A percentile compares a stretch with the other conserved stretches of the same genome.
Evolutionary conservation across 108 stramenopile genomes (phyloP).

Genomic region (Fistulifera pelliculosa): DNA sequence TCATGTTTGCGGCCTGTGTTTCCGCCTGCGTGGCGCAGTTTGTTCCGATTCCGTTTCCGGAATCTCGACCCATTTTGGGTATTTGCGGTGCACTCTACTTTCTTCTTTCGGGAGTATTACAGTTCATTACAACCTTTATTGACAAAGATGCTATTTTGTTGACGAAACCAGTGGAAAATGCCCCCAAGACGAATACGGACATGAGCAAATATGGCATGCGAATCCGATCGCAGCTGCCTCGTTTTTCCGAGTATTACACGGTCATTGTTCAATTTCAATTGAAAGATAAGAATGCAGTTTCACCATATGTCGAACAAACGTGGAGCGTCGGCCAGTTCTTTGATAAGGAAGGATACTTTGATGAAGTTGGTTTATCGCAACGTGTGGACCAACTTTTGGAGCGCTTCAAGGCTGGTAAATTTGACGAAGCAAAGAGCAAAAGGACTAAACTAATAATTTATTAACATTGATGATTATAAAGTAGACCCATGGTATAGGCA

Average conservation of each 20-base stretch:
- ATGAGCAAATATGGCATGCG: constrained; percentile 58
- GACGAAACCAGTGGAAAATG: constrained; percentile 53
- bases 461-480: too few relatives aligned
- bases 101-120: constrained; percentile 79
- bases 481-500: too few relatives aligned
- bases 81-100: constrained; percentile 89
- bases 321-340: constrained; percentile 89
- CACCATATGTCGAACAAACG: constrained; percentile 51
- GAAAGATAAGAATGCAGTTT: constrained; percentile 15
- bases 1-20: constrained; percentile 86
- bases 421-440: constrained; percentile 18
- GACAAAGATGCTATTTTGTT: constrained; percentile 87
- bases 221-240: constrained; percentile 71
- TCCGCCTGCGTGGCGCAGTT: constrained; percentile 93
- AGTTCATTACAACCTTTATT: constrained; percentile 87
- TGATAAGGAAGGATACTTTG: constrained; percentile 89
- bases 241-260: constrained; percentile 82
- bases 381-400: constrained; percentile 52
- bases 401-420: constrained; percentile 62
- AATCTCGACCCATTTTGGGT: constrained; percentile 78
- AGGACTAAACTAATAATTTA: neutral
- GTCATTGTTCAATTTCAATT: constrained; percentile 68
- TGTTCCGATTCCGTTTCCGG: constrained; percentile 88
- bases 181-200: constrained; percentile 8
- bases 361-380: constrained; percentile 63